Conservation (phyloP, 345 rosid species). For the Eucalyptus pauciflora region DNA sequence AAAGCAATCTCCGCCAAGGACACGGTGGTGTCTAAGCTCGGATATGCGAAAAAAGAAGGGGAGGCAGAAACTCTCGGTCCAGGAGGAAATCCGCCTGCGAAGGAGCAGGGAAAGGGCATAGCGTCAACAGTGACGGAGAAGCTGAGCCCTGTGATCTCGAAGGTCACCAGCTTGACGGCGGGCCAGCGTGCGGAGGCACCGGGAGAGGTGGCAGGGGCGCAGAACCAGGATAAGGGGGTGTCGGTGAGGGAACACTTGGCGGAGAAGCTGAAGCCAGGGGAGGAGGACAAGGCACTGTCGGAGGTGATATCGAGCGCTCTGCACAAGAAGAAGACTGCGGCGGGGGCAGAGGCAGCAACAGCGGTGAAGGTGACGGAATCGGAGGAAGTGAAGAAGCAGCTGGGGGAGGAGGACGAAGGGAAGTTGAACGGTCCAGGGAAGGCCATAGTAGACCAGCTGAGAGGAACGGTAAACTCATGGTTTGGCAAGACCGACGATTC, state of each 20-base stretch:
- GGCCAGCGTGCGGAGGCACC: neutral
- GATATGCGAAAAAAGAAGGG: neutral
- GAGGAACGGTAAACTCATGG: slow-evolving; percentile 49
- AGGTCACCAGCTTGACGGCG: slow-evolving; percentile 25
- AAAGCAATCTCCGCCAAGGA: neutral
- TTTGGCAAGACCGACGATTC: slow-evolving; percentile 18
- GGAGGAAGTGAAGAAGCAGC: slow-evolving; percentile 28
- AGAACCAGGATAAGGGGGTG: slow-evolving; percentile 30
- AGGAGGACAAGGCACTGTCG: slow-evolving; percentile 58
- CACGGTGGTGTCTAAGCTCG: neutral
- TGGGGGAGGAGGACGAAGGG: slow-evolving; percentile 9
- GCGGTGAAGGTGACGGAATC: slow-evolving; percentile 31
- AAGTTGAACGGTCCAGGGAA: slow-evolving; percentile 6
- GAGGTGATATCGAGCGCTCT: slow-evolving; percentile 41
- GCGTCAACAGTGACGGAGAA: slow-evolving; percentile 28
- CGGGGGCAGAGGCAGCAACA: neutral
- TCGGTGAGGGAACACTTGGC: slow-evolving; percentile 34
- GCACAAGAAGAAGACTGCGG: slow-evolving; percentile 7
- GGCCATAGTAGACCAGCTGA: slow-evolving; percentile 37
- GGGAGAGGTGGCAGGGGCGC: neutral
- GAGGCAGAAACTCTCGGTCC: neutral
- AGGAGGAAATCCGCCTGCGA: neutral
- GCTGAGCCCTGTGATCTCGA: slow-evolving; percentile 34
- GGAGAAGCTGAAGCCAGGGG: slow-evolving; percentile 69
- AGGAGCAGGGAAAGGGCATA: slow-evolving; percentile 34